Base-by-base conservation (phyloP, 768 basidiomycete species). In the Termitomyces bulborhizus region DNA sequence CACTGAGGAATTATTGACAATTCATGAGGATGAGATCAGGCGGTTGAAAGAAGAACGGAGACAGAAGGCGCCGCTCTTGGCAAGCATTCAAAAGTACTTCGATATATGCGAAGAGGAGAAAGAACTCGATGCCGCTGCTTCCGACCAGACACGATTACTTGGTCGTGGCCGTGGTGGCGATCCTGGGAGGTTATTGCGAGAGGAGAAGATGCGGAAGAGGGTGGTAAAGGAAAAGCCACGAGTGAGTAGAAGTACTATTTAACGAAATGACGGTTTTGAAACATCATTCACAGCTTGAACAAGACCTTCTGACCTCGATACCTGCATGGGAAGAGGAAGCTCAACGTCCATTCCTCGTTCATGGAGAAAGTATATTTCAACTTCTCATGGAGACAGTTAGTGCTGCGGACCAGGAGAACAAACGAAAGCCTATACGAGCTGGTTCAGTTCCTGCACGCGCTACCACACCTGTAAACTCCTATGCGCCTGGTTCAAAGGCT, bases 171-270 rank as follows among this genome's bases (percentile, higher is more conserved):
- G 92, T 64, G 91, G 90, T 29, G 78, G 92, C 54, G 89, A 93
- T 73, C 88, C 93, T 5, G 93, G 93, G 6, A 76, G 92, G 18
- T 70, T 99, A 36, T 71, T 98, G 51, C 80, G 92, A 56, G 96
- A 99, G 70, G 96, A 98, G 75, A 97, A 97, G 78, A 93, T 96
- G 87, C 80, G 96, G 52, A 98, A 98, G 69, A 78, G 95, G 29
- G 93, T 99, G 13, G 79, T 78, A 54, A 90, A 91, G 67, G 88
- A 96, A 72, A 98, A 97, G 65, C 96, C 96, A 27, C 81, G 89
- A 66, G 96, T 97, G 66, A 59, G 85, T 72, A 41, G 0, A n/a
- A 18, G 21, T n/a, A 9, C 37, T 47, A 21, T 9, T 46, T 12
- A 7, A 29, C 12, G 53, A 43, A 13, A 18, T 36, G 12, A 21